Conservation (phyloP, 2,329 filamentous ascomycete species). For the Mycocentrospora acerina region DNA sequence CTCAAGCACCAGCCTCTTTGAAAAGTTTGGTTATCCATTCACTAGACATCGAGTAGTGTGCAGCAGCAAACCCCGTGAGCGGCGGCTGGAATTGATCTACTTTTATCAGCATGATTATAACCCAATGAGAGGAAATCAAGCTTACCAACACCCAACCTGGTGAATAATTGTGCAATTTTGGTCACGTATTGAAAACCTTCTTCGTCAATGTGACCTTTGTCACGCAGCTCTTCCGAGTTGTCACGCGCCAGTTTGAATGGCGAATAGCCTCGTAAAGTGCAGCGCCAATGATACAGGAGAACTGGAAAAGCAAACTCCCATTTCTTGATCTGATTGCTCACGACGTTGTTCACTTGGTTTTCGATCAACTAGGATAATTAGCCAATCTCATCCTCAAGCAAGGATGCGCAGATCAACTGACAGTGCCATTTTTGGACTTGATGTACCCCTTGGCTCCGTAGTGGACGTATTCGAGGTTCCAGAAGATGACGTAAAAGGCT, state of each 20-base stretch:
- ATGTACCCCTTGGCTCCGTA: slow-evolving; percentile 37
- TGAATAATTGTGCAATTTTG: slow-evolving; percentile 26
- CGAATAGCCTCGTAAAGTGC: slow-evolving; percentile 31
- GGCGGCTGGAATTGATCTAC: slow-evolving; percentile 33
- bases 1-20: slow-evolving; percentile 33
- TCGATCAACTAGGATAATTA: slow-evolving; percentile 30
- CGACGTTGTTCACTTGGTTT: slow-evolving; percentile 35
- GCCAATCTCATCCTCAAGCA: neutral
- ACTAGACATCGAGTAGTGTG: slow-evolving; percentile 29
- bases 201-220: slow-evolving; percentile 31
- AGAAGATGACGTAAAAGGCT: slow-evolving; percentile 38
- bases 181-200: slow-evolving; percentile 35
- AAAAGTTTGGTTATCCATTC: slow-evolving; percentile 38
- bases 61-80: slow-evolving; percentile 25
- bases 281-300: slow-evolving; percentile 37
- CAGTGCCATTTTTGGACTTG: slow-evolving; percentile 37
- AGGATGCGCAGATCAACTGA: slow-evolving; percentile 16
- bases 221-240: slow-evolving; percentile 36
- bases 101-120: slow-evolving; percentile 7
- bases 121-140: neutral
- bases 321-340: slow-evolving; percentile 35
- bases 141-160: slow-evolving; percentile 29
- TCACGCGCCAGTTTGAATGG: slow-evolving; percentile 39
- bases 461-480: slow-evolving; percentile 41
- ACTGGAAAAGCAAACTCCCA: slow-evolving; percentile 38